Base-by-base conservation (phyloP, 2,329 filamentous ascomycete species). In the Xylariaceae sp. region DNA sequence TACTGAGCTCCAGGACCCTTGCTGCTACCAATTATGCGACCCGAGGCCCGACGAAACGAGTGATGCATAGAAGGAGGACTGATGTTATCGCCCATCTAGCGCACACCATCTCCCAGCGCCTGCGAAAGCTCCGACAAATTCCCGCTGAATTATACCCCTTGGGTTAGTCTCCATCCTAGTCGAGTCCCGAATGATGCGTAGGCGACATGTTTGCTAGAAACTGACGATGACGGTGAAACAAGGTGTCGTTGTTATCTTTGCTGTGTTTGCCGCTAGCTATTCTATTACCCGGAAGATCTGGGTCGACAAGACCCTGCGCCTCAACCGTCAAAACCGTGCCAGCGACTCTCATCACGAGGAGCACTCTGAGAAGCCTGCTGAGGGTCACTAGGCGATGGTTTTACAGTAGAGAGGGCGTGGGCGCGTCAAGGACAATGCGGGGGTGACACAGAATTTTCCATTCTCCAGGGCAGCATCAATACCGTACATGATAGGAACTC, bases 81-180 rank as follows among this genome's bases (percentile, higher is more conserved):
- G n/a, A 61, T 61, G 58, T 65, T 64, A 51, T 66, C 55, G 51
- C 66, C 53, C 63, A 58, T 65, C 60, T 63, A 99, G 94, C 91
- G 75, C 94, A 97, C 81, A 97, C 93, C 71, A 86, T 97, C 77
- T 96, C 93, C 68, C 94, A 97, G 82, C 90, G 93, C 75, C 82
- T 99, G 71, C 89, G 92, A 75, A 88, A 86, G 74, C 82, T 97
- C 73, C 92, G 89, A 84, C 87, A 87, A 79, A 88, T 97, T 73
- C 94, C 94, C 69, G 86, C 91, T 69, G 94, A 99, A 83, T 83
- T 99, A 84, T 86, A 92, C 70, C 94, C 94, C 73, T 88, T 99
- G 70, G 92, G 92, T 96, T 87, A 76, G 85, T 79, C 67, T 65
- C 57, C 58, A 59, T 44, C 10, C 34, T 30, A 44, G 30, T 45